phyloP scores from a whole-genome alignment of 1,139 yeast species.

The Suhomyces bolitotheri region DNA sequence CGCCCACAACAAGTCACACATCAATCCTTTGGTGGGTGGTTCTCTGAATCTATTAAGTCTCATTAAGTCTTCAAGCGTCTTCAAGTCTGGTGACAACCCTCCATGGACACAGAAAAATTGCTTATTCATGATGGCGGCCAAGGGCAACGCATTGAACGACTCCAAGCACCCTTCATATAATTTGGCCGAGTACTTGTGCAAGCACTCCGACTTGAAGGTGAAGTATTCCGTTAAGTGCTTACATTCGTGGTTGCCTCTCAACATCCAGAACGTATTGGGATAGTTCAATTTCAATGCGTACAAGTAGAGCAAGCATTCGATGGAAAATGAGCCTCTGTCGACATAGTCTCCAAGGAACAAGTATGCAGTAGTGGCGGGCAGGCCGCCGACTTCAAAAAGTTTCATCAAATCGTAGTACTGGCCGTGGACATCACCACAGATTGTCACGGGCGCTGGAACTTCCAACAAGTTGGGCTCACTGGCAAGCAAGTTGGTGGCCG shows the following conservation, averaged over 20 bases:
- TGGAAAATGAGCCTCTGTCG: conserved; percentile 90
- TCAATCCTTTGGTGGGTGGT: conserved; percentile 90
- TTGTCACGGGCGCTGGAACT: conserved; percentile 92
- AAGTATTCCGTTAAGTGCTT: conserved; percentile 91
- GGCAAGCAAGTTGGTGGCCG: conserved; percentile 59
- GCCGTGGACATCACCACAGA: conserved; percentile 97
- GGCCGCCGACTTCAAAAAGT: conserved; percentile 92
- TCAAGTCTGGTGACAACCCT: conserved; percentile 88
- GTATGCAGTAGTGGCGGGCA: conserved; percentile 74
- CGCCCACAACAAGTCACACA: conserved; percentile 96
- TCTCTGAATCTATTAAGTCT: conserved; percentile 79
- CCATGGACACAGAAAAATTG: conserved; percentile 98
- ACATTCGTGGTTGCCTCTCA: conserved; percentile 96
- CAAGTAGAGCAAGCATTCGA: conserved; percentile 80
- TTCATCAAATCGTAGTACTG: conserved; percentile 91
- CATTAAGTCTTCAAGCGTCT: conserved; percentile 66
- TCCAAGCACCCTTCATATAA: conserved; percentile 76
- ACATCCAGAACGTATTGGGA: conserved; percentile 75
- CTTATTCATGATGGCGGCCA: conserved; percentile 91
- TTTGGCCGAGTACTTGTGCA: conserved; percentile 71
- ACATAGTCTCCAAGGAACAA: conserved; percentile 94
- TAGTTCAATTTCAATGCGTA: conserved; percentile 80
- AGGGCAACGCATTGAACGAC: conserved; percentile 85
- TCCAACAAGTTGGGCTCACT: conserved; percentile 77
- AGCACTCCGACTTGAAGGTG: conserved; percentile 88